Percentiles rank a stretch among this genome's conserved stretches.
Conservation (phyloP, 148 eudicot genomes). For the Rhododendron ferrugineum region DNA sequence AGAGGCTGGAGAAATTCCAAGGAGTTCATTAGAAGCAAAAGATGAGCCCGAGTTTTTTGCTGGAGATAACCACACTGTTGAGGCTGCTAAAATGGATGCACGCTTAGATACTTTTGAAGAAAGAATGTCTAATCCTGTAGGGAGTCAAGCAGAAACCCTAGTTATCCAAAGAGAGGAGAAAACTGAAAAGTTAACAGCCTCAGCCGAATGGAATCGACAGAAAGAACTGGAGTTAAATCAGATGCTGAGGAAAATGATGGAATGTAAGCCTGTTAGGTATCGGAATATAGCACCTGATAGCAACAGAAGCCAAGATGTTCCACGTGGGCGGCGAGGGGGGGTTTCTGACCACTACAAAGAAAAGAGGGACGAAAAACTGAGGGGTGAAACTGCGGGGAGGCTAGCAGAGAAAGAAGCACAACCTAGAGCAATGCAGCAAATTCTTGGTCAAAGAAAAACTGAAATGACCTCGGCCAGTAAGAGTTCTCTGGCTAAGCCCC, state of each 20-base stretch:
- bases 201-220: constrained; percentile 78
- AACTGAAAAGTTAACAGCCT: constrained; percentile 51
- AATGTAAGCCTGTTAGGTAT: constrained; percentile 45
- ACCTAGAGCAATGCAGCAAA: constrained; percentile 40
- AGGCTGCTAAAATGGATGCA: constrained; percentile 28
- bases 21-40: constrained; percentile 19
- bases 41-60: constrained; percentile 19
- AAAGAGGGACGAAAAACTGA: constrained; percentile 49
- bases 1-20: constrained; percentile 21
- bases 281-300: constrained; percentile 29
- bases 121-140: constrained; percentile 14
- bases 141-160: constrained; percentile 25
- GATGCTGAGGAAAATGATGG: constrained; percentile 71
- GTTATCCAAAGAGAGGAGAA: constrained; percentile 35
- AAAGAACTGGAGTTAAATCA: constrained; percentile 85
- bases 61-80: constrained; percentile 21
- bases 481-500: constrained; percentile 32
- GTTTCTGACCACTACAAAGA: constrained; percentile 40
- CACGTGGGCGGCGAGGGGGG: constrained; percentile 39
- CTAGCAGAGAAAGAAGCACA: constrained; percentile 56
- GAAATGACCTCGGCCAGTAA: constrained; percentile 46
- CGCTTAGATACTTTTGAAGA: constrained; percentile 25
- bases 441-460: constrained; percentile 53
- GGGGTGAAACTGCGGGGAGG: constrained; percentile 40
- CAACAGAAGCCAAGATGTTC: constrained; percentile 31